Percentiles rank a stretch among this genome's conserved stretches.
Conservation (phyloP, 371 early-diverging fungal genomes). For the Syncephalis plumigaleata region DNA sequence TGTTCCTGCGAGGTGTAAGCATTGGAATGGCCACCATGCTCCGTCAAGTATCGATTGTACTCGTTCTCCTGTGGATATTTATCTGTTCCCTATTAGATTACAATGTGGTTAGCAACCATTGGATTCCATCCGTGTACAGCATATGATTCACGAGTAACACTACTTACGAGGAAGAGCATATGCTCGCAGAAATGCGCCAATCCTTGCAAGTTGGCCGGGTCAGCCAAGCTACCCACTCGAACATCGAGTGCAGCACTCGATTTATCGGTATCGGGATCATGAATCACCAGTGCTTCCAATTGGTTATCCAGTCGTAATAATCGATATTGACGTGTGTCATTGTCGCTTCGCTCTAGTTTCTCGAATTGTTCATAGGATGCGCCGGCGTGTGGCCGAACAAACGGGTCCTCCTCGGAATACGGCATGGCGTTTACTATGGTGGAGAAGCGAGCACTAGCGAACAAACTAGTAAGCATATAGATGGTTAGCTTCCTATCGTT, state of each 20-base stretch:
- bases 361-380: neutral
- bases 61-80: slow-evolving; percentile 91
- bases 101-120: neutral
- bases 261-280: slow-evolving; percentile 70
- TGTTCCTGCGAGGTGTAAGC: slow-evolving; percentile 83
- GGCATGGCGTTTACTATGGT: too few relatives aligned
- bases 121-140: neutral
- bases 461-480: too few relatives aligned
- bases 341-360: slow-evolving; percentile 17
- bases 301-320: slow-evolving; percentile 63
- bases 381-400: too few relatives aligned
- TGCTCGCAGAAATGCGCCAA: slow-evolving; percentile 99
- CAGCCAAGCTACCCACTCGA: slow-evolving; percentile 76
- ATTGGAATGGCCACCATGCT: slow-evolving; percentile 87
- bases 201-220: slow-evolving; percentile 73
- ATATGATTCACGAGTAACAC: too few relatives aligned
- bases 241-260: slow-evolving; percentile 84
- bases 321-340: slow-evolving; percentile 71
- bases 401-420: too few relatives aligned
- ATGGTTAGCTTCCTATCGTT: too few relatives aligned
- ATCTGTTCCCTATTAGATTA: neutral
- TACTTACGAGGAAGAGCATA: slow-evolving; percentile 76
- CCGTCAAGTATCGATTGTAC: slow-evolving; percentile 69
- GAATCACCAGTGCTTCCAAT: slow-evolving; percentile 62
- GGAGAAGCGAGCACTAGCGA: too few relatives aligned